These are phyloP conservation scores for Agrostemma githago DNA, from an alignment of 148 eudicot species.

Conservation along the genomic window DNA sequence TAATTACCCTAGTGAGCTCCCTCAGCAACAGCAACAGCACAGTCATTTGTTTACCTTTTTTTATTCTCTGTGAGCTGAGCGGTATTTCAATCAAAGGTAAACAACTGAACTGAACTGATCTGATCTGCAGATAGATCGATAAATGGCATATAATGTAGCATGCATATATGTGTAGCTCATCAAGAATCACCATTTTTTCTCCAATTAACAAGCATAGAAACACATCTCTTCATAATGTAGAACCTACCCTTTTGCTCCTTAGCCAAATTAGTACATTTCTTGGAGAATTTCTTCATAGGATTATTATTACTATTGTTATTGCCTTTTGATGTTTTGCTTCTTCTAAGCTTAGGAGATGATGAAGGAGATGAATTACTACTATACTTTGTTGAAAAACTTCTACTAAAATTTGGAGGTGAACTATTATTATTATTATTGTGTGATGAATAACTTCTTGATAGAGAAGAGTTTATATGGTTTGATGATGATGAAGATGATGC, in stretches of 20 bases:
- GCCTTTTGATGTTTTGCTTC: slow-evolving; percentile 39
- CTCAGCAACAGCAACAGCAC: neutral
- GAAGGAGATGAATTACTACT: slow-evolving; percentile 25
- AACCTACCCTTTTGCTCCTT: slow-evolving; percentile 83
- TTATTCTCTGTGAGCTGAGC: no score
- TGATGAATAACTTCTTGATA: slow-evolving; percentile 31
- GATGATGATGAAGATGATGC: slow-evolving; percentile 15
- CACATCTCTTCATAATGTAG: slow-evolving; percentile 89
- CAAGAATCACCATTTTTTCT: slow-evolving; percentile 62
- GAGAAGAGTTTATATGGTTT: slow-evolving; percentile 8
- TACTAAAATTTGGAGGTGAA: slow-evolving; percentile 23
- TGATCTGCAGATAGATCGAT: no score
- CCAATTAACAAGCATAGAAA: slow-evolving; percentile 82
- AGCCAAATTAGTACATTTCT: slow-evolving; percentile 71
- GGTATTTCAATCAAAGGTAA: no score
- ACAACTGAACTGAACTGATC: no score
- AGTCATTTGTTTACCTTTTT: no score
- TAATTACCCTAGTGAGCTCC: neutral
- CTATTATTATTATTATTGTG: slow-evolving; percentile 22
- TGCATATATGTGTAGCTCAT: slow-evolving; percentile 11
- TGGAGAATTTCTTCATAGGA: slow-evolving; percentile 42
- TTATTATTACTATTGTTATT: neutral
- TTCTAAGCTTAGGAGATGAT: slow-evolving; percentile 23
- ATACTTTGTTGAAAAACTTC: slow-evolving; percentile 33
- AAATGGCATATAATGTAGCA: no score